Evolutionary conservation across 208 protist genomes (phyloP), one percentile per base, ranked within the genome.

Genomic region (Wallacemonas collosoma): DNA sequence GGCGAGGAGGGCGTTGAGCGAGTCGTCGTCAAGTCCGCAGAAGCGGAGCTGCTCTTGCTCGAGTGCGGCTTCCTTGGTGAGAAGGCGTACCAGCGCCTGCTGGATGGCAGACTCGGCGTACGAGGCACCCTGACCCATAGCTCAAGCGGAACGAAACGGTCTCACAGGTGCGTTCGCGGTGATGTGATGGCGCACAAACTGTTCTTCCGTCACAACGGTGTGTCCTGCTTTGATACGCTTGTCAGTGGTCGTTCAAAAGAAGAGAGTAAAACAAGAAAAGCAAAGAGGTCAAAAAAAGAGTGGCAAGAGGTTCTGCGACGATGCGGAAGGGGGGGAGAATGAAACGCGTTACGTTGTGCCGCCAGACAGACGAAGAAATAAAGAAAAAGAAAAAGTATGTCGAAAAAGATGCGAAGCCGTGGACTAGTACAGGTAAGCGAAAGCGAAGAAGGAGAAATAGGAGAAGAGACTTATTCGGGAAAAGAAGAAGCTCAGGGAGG

Each of bases 51-150:
- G 14, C 43, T 80, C 76, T 15, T 78, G 67, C 45, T 88, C 83
- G 47, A 80, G 68, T 12, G 39, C 66, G 54, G 73, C 71, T 58
- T 84, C 79, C 55, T 79, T 73, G 39, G 65, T 58, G 55, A 85
- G 85, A 12, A 88, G 55, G 40, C 71, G 56, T 6, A 82, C 71
- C 26, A 89, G 50, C 2, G 84, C 74, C 7, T 70, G 74, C 55
- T 81, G 75, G 26, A 87, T 77, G 47, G 85, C 79, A 36, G 79
- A 82, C 57, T 81, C 76, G 3, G 81, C 73, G 72, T 90, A 87
- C 15, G 85, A 85, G 17, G 85, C 74, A n/a, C 81, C 77, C 48
- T 90, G 85, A 4, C 82, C 81, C 81, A 90, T 90, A 2, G 26
- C 26, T 26, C 26, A 26, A 26, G 26, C 26, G 26, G 26, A 26